These are phyloP conservation scores for Rosa rugosa DNA, from an alignment of 306 rosid species.

Conservation along the genomic window DNA sequence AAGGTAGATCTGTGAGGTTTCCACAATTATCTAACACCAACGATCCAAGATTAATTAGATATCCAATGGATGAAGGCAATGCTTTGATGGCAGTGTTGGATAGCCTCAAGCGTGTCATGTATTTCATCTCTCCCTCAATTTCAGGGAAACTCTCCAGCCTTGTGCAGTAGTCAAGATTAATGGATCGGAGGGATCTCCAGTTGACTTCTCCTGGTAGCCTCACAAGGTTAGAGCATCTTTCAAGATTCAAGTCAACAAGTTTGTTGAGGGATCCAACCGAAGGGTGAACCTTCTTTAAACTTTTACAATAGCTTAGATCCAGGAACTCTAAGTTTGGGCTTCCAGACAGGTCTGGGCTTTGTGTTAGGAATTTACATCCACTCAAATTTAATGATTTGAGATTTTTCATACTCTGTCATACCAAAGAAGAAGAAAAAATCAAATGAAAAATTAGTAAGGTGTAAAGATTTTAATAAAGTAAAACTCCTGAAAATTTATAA, in stretches of 20 bases:
- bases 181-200: neutral
- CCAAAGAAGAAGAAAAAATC: neutral
- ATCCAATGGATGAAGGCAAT: neutral
- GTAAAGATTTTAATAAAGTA: neutral
- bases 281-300: neutral
- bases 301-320: neutral
- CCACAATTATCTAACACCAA: fast-evolving
- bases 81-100: neutral
- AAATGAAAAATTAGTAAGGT: neutral
- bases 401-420: neutral
- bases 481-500: neutral
- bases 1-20: neutral
- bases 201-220: constrained; percentile 2
- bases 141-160: constrained; percentile 6
- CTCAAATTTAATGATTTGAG: neutral
- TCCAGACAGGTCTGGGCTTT: neutral
- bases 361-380: neutral
- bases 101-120: neutral
- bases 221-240: neutral
- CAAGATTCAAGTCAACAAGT: neutral
- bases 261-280: neutral
- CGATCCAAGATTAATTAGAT: neutral
- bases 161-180: neutral
- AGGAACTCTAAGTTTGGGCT: neutral
- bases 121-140: constrained; percentile 1